Evolutionary conservation across 768 basidiomycete species (phyloP).

Genomic region (Tricholoma saponaceum): DNA sequence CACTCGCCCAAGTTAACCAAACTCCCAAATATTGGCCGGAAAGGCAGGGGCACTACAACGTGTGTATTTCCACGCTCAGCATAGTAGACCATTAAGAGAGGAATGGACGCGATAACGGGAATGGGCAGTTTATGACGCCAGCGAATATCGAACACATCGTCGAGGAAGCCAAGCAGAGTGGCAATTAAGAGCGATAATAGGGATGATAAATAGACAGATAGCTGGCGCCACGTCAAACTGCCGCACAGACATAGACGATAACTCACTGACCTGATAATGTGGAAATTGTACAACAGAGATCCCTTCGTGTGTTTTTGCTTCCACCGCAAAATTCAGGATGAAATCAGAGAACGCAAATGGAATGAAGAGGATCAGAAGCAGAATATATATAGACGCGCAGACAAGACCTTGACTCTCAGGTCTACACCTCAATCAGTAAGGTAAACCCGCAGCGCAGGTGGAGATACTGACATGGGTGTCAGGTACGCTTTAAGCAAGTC

Average conservation of each 20-base stretch:
- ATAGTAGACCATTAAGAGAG: conserved; percentile 93
- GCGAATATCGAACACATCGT: conserved; percentile 97
- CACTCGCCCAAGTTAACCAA: conserved; percentile 83
- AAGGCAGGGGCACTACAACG: conserved; percentile 85
- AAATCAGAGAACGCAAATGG: conserved; percentile 90
- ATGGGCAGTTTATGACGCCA: conserved; percentile 99
- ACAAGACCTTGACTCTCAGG: conserved; percentile 94
- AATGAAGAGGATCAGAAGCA: conserved; percentile 86
- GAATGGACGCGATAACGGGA: conserved; percentile 92
- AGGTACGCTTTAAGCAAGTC: conserved; percentile 84
- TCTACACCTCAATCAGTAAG: conserved; percentile 37
- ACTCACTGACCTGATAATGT: conserved; percentile 64
- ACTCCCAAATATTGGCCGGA: conserved; percentile 68
- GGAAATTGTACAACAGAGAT: conserved; percentile 68
- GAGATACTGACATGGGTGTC: conserved; percentile 57
- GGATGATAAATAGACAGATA: conserved; percentile 91
- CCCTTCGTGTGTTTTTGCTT: conserved; percentile 48
- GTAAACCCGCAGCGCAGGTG: neutral
- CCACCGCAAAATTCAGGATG: conserved; percentile 43
- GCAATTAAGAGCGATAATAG: conserved; percentile 90
- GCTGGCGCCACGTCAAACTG: conserved; percentile 33
- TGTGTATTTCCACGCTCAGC: conserved; percentile 92
- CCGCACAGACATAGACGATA: neutral
- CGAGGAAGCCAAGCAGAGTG: conserved; percentile 91
- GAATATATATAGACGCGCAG: conserved; percentile 84